These are phyloP conservation scores for Aspergillus sclerotioniger DNA, from an alignment of 495 filamentous ascomycete species.

Conservation along the genomic window DNA sequence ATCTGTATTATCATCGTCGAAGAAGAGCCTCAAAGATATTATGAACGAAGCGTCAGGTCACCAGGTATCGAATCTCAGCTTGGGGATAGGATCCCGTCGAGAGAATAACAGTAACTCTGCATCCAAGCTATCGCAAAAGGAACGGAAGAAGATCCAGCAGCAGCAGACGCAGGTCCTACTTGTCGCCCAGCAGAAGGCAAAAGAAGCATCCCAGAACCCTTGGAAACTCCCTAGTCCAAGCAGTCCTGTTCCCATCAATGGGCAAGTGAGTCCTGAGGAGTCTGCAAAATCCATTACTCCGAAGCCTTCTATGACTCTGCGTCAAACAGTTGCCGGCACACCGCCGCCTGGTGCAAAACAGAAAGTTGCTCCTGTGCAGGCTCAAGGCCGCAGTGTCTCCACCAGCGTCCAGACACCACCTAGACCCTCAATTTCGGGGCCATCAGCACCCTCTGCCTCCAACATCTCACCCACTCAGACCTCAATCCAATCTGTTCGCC, in stretches of 20 bases:
- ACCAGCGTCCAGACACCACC: conserved; percentile 21
- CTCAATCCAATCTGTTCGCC: conserved; percentile 49
- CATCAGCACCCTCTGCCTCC: conserved; percentile 21
- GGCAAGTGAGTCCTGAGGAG: conserved; percentile 19
- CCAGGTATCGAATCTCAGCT: conserved; percentile 66
- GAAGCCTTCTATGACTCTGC: conserved; percentile 58
- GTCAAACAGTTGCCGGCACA: conserved; percentile 59
- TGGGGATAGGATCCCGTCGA: conserved; percentile 57
- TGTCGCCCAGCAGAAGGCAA: conserved; percentile 45
- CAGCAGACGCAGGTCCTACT: conserved; percentile 58
- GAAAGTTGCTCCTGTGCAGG: conserved; percentile 28
- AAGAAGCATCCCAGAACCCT: conserved; percentile 56
- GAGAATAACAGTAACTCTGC: conserved; percentile 33
- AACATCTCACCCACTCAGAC: conserved; percentile 26
- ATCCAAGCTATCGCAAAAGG: conserved; percentile 79
- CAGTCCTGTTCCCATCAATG: conserved; percentile 23
- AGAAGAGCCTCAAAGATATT: conserved; percentile 78
- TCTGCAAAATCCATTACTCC: conserved; percentile 28
- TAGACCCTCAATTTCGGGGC: conserved; percentile 23
- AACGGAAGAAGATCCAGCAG: conserved; percentile 79
- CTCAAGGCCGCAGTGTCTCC: conserved; percentile 29
- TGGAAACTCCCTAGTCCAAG: conserved; percentile 61
- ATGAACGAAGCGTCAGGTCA: conserved; percentile 70
- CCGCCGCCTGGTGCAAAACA: conserved; percentile 33
- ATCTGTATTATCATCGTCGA: conserved; percentile 53